A percentile compares a stretch with the other conserved stretches of the same genome.
These are phyloP conservation scores for Penicillium maclennaniae DNA, from an alignment of 495 filamentous ascomycete genomes.

Conservation along the genomic window DNA sequence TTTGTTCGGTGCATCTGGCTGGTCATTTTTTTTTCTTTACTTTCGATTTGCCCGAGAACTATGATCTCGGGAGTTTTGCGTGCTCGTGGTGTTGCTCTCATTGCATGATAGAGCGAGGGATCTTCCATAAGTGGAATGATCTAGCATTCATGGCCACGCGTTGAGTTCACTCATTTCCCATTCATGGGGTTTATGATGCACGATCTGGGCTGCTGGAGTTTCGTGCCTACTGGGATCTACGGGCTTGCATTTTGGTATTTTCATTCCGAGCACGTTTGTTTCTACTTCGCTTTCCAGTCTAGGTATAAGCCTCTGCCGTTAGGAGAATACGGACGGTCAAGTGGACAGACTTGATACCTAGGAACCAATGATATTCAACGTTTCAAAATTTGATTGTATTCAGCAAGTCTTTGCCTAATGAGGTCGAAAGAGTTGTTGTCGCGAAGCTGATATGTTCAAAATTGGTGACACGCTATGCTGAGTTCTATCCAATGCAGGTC, in stretches of 20 bases:
- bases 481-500: conserved; percentile 2
- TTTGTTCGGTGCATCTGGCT: conserved; percentile 18
- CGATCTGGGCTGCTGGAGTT: conserved; percentile 7
- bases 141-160: conserved; percentile 9
- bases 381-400: neutral
- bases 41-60: neutral
- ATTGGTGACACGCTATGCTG: neutral
- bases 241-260: neutral
- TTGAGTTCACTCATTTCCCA: neutral
- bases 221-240: neutral
- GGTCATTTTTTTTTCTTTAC: conserved; percentile 8
- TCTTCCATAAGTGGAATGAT: conserved; percentile 6
- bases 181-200: conserved; percentile 1
- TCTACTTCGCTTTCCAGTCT: neutral
- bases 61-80: neutral
- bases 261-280: neutral
- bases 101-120: conserved; percentile 24
- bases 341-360: neutral
- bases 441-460: neutral
- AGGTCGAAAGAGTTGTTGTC: neutral
- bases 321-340: neutral
- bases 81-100: conserved; percentile 12
- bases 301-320: neutral
- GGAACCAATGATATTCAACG: neutral
- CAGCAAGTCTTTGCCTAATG: neutral